These are phyloP conservation scores for Suaeda aralocaspica DNA, from an alignment of 148 eudicot genomes.

Conservation along the genomic window DNA sequence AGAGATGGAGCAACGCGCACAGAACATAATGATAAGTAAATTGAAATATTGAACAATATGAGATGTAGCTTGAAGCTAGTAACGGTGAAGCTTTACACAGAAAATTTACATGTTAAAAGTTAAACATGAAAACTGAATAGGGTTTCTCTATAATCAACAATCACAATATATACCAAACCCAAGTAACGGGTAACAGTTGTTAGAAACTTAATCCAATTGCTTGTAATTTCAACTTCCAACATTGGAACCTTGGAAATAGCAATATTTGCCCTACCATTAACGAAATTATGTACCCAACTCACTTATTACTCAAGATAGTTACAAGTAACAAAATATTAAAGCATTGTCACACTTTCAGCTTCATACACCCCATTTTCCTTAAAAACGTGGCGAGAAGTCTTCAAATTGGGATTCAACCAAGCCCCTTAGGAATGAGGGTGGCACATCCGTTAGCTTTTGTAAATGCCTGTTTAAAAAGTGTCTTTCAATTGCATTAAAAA, in stretches of 20 bases:
- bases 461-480: slow-evolving; percentile 11
- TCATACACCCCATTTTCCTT: slow-evolving; percentile 1
- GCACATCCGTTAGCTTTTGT: slow-evolving; percentile 2
- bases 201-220: not conserved
- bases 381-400: not conserved
- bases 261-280: not conserved
- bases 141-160: not conserved
- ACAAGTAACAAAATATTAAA: slow-evolving; percentile 21
- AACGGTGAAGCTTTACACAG: not conserved
- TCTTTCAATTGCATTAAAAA: slow-evolving; percentile 6
- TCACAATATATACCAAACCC: slow-evolving; percentile 10
- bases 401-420: slow-evolving; percentile 3
- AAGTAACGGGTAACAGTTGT: slow-evolving; percentile 1
- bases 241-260: not conserved
- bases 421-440: slow-evolving; percentile 10
- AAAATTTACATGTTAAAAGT: not conserved
- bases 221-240: not conserved
- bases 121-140: not conserved
- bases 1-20: not conserved
- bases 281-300: slow-evolving; percentile 15
- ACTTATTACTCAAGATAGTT: slow-evolving; percentile 18
- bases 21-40: not conserved
- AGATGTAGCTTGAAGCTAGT: not conserved
- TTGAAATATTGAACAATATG: not conserved
- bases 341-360: slow-evolving; percentile 12